Evolutionary conservation across 2,329 filamentous ascomycete genomes (phyloP), one percentile per base, ranked within the genome.

Genomic region (Thelonectria olida): DNA sequence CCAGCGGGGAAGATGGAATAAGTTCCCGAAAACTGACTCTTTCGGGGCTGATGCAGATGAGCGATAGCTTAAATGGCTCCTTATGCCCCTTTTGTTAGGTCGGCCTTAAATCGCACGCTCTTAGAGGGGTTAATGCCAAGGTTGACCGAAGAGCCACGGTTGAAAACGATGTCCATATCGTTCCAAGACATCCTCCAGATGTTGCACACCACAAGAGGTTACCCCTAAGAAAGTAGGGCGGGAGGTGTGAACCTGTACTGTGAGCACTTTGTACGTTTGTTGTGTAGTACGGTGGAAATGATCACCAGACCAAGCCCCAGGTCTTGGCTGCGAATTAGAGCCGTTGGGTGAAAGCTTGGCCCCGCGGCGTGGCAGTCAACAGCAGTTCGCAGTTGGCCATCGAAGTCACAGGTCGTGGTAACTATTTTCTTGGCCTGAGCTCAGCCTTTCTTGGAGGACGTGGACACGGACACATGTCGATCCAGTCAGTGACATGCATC

Each of bases 301-400:
- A 62, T 65, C 68, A 62, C 39, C 53, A 34, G 58, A 44, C 15
- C 47, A 48, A 42, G 56, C 53, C 62, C 56, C 60, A 57, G 57
- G 67, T 64, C 65, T 71, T 68, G 67, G 68, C 65, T 36, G 36
- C 34, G 41, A 59, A 55, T 64, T 50, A 54, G 28, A 61, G 44
- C 44, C 45, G 63, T 62, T 36, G 67, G 61, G 62, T 41, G 55
- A 27, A 55, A 57, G 55, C 68, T 69, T 69, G 61, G 67, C 67
- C 69, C 57, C 54, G 61, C 53, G 61, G 54, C 56, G 68, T 63
- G 59, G 67, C 67, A 62, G 7, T 20, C 20, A 15, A 41, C 36
- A 22, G 20, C 13, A 31, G n/a, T 25, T n/a, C 28, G 15, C 31
- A 39, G 41, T 25, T 56, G 22, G 22, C 25, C 13, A 42, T 36